These are phyloP conservation scores for Salix udensis DNA, from an alignment of 345 rosid genomes.

Conservation along the genomic window DNA sequence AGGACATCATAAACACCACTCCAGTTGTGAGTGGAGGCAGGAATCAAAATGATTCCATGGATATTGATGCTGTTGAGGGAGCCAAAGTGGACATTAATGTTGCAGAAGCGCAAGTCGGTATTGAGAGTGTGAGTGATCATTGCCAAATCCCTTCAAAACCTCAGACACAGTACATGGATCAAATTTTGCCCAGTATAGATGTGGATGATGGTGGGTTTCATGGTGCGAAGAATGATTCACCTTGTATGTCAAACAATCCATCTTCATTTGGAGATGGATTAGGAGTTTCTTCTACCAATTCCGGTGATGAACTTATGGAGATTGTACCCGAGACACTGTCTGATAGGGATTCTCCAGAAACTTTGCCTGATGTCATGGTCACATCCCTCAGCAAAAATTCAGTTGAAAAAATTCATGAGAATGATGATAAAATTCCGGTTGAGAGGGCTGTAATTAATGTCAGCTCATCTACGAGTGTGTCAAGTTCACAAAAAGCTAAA, in stretches of 20 bases:
- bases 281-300: slow-evolving; percentile 35
- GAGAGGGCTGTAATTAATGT: slow-evolving; percentile 30
- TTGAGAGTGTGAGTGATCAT: slow-evolving; percentile 21
- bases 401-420: slow-evolving; percentile 27
- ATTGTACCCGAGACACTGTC: slow-evolving; percentile 33
- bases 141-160: slow-evolving; percentile 26
- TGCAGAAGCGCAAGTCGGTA: slow-evolving; percentile 28
- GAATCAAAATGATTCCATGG: slow-evolving; percentile 24
- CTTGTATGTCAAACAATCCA: slow-evolving; percentile 22
- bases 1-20: slow-evolving; percentile 25
- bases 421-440: slow-evolving; percentile 24
- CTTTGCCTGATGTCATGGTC: slow-evolving; percentile 18
- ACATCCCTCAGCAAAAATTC: slow-evolving; percentile 23
- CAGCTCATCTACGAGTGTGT: slow-evolving; percentile 24
- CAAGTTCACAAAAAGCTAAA: slow-evolving; percentile 31
- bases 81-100: slow-evolving; percentile 21
- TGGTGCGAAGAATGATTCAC: slow-evolving; percentile 25
- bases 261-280: slow-evolving; percentile 27
- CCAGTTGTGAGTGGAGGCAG: slow-evolving; percentile 21
- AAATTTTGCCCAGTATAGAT: slow-evolving; percentile 21
- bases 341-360: slow-evolving; percentile 41
- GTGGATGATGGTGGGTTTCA: slow-evolving; percentile 25
- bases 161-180: slow-evolving; percentile 20
- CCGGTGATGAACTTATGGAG: slow-evolving; percentile 32
- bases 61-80: slow-evolving; percentile 26